Conservation (phyloP, 768 basidiomycete genomes). For the Calvatia gigantea region DNA sequence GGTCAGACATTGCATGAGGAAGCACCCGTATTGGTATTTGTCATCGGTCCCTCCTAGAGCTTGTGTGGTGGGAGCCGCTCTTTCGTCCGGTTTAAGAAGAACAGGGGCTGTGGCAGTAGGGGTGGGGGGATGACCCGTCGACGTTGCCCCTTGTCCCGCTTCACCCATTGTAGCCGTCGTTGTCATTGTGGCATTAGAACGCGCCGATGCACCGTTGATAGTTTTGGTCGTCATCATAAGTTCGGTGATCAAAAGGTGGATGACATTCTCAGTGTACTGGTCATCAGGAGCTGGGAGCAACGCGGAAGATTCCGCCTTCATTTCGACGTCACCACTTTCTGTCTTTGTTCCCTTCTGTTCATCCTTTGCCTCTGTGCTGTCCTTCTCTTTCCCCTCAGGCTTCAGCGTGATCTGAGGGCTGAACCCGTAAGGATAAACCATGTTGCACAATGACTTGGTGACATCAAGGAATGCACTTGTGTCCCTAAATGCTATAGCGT, state of each 20-base stretch:
- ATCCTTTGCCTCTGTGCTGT: conserved; percentile 17
- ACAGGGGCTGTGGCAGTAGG: not conserved
- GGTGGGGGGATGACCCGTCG: not conserved
- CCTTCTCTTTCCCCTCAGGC: conserved; percentile 29
- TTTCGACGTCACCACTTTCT: conserved; percentile 35
- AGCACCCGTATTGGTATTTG: conserved; percentile 61
- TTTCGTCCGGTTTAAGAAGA: not conserved
- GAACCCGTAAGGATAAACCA: conserved; percentile 61
- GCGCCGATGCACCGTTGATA: conserved; percentile 29
- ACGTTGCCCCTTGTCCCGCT: not conserved
- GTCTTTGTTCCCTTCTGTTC: not conserved
- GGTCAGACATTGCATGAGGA: conserved; percentile 88
- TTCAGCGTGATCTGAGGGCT: conserved; percentile 60
- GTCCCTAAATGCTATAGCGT: conserved; percentile 79
- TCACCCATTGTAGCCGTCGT: not conserved
- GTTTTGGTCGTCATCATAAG: conserved; percentile 58
- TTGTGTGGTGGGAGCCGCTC: conserved; percentile 2
- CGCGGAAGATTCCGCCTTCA: conserved; percentile 52
- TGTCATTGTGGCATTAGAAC: conserved; percentile 6
- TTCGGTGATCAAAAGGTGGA: conserved; percentile 73
- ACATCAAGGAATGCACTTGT: conserved; percentile 71
- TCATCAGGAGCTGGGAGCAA: conserved; percentile 26
- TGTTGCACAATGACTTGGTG: conserved; percentile 65
- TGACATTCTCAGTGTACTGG: conserved; percentile 50
- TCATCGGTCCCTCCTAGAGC: conserved; percentile 17